Base-by-base conservation (phyloP, 2,329 filamentous ascomycete species). In the Trichoderma aggressivum region DNA sequence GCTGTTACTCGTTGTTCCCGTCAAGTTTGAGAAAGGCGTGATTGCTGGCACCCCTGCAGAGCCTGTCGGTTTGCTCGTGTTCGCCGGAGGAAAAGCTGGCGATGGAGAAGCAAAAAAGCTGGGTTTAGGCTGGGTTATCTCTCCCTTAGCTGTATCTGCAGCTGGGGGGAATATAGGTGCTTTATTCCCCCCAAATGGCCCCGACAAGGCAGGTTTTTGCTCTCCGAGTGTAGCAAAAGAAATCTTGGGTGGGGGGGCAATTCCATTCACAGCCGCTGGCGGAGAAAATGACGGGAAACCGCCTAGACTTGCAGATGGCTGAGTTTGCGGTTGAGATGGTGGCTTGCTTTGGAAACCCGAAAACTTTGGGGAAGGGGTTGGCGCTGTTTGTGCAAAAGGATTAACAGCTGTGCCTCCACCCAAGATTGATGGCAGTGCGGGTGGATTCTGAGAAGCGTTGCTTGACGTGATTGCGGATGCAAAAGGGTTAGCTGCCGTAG, bases 271-370 rank as follows among this genome's bases (percentile, higher is more conserved):
- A 43, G 70, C 67, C 30, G 74, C 64, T 16, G 71, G 50, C 14
- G 50, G 12, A 21, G 73, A 50, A 1, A 47, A 55, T 32, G 73
- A 61, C n/a, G 75, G 58, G 21, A 80, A 79, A 14, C 77, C 74
- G 47, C 73, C 77, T 55, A 73, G 71, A 30, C 75, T 74, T 28
- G 71, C 56, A 24, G 56, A 14, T 50, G 28, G 62, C 24, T 56
- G 58, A 18, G 21, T 3, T 32, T 58, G 62, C 34, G 65, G 43
- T 6, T 62, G 32, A 36, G 60, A 39, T n/a, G 62, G n/a, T 5
- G 67, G 30, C 65, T 66, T 61, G 39, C 24, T 55, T 43, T 71
- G 71, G 7, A 21, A 10, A 11, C 47, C 67, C 11, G 56, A 62
- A 30, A 58, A 66, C 14, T 6, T 34, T 58, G 14, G 36, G 10